phyloP scores from a whole-genome alignment of 768 basidiomycete species.

The Pluteus cervinus region DNA sequence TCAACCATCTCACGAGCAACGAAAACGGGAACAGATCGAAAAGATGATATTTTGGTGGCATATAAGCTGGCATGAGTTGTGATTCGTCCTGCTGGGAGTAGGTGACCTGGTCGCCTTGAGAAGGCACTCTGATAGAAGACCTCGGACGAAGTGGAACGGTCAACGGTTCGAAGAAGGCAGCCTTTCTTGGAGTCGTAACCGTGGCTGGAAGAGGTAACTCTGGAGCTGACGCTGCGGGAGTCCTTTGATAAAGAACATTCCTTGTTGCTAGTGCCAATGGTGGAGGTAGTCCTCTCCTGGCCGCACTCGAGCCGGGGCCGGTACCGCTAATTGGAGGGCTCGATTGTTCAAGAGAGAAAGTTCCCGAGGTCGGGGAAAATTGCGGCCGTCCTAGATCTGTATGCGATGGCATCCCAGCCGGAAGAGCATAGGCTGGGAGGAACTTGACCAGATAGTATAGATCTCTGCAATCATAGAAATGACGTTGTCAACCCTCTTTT shows the following conservation, averaged over 20 bases:
- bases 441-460: slow-evolving; percentile 68
- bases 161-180: slow-evolving; percentile 9
- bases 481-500: too few relatives aligned
- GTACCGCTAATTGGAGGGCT: too few relatives aligned
- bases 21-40: slow-evolving; percentile 72
- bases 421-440: slow-evolving; percentile 59
- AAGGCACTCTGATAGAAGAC: slow-evolving; percentile 2
- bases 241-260: too few relatives aligned
- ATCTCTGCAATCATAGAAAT: slow-evolving; percentile 35
- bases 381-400: too few relatives aligned
- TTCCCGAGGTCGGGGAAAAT: too few relatives aligned
- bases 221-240: too few relatives aligned
- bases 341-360: too few relatives aligned
- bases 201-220: slow-evolving; percentile 24
- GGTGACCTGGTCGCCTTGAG: slow-evolving; percentile 26
- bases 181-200: slow-evolving; percentile 8
- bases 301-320: too few relatives aligned
- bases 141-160: slow-evolving; percentile 1
- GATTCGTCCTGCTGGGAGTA: slow-evolving; percentile 35
- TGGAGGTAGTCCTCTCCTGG: too few relatives aligned
- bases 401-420: slow-evolving; percentile 41
- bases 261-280: too few relatives aligned
- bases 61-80: slow-evolving; percentile 44
- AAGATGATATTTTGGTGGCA: slow-evolving; percentile 53
- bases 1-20: slow-evolving; percentile 40